These are phyloP conservation scores for Triadica sebifera DNA, from an alignment of 345 rosid species.

Conservation along the genomic window DNA sequence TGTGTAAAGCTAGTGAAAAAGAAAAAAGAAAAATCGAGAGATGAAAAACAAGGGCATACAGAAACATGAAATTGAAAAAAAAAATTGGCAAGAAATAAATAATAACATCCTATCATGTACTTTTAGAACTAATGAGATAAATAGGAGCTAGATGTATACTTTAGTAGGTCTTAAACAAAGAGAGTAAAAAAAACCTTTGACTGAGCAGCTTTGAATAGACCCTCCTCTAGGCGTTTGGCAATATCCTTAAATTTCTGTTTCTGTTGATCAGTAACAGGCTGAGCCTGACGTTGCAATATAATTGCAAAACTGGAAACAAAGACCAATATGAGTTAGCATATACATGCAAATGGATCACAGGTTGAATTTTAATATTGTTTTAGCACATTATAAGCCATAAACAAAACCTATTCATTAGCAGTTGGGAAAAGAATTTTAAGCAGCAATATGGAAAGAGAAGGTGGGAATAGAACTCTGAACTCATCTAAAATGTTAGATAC, in stretches of 20 bases:
- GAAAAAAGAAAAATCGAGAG: neutral
- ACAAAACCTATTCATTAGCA: neutral
- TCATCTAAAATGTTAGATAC: neutral
- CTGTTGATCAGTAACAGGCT: constrained; percentile 43
- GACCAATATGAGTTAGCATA: constrained; percentile 16
- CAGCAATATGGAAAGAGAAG: neutral
- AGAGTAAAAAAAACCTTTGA: constrained; percentile 52
- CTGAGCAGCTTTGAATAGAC: constrained; percentile 60
- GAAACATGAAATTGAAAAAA: neutral
- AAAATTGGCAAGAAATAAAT: neutral
- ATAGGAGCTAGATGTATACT: neutral
- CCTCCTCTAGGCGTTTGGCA: constrained; percentile 84
- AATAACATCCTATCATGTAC: neutral
- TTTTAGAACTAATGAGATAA: neutral
- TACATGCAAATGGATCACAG: neutral
- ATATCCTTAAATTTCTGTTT: constrained; percentile 49
- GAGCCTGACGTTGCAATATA: constrained; percentile 51
- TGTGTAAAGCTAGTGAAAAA: constrained; percentile 18
- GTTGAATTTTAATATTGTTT: neutral
- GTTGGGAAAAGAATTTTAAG: neutral
- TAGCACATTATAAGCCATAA: neutral
- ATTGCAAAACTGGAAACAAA: constrained; percentile 42
- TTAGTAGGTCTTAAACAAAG: neutral
- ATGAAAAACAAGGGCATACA: neutral
- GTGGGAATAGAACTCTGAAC: neutral